Conservation (phyloP, 192 early-diverging fungal species). For the Ramicandelaber brevisporus region DNA sequence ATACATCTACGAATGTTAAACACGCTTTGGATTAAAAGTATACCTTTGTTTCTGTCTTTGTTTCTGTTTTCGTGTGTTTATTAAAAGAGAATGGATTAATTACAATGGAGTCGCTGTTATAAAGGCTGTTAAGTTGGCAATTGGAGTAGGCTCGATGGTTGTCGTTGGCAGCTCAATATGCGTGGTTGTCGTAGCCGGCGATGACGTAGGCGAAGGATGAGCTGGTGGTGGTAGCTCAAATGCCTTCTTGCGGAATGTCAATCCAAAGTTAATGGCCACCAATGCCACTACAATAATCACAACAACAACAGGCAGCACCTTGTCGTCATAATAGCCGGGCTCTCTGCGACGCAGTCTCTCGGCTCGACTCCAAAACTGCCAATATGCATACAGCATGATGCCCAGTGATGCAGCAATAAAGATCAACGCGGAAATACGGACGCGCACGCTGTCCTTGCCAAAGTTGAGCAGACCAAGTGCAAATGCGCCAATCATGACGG, state of each 20-base stretch:
- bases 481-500: constrained; percentile 30
- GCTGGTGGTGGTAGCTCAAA: no score
- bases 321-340: constrained; percentile 19
- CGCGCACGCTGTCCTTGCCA: constrained; percentile 16
- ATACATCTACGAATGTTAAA: no score
- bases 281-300: constrained; percentile 19
- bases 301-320: constrained; percentile 12
- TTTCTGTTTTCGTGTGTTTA: no score
- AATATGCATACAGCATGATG: constrained; percentile 18
- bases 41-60: no score
- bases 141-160: no score
- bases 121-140: no score
- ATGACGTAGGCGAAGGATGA: no score
- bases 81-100: no score
- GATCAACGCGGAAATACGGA: constrained; percentile 17
- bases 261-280: constrained; percentile 21
- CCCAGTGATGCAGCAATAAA: constrained; percentile 17
- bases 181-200: no score
- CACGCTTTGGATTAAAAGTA: no score
- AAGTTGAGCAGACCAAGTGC: constrained; percentile 43
- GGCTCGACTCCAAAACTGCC: constrained; percentile 16
- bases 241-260: constrained; percentile 21
- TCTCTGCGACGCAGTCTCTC: constrained; percentile 15
- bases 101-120: no score
- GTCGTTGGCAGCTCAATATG: no score